Percentiles rank a stretch among this genome's conserved stretches.
These are phyloP conservation scores for Aspergillus sclerotioniger DNA, from an alignment of 495 filamentous ascomycete species.

Conservation along the genomic window DNA sequence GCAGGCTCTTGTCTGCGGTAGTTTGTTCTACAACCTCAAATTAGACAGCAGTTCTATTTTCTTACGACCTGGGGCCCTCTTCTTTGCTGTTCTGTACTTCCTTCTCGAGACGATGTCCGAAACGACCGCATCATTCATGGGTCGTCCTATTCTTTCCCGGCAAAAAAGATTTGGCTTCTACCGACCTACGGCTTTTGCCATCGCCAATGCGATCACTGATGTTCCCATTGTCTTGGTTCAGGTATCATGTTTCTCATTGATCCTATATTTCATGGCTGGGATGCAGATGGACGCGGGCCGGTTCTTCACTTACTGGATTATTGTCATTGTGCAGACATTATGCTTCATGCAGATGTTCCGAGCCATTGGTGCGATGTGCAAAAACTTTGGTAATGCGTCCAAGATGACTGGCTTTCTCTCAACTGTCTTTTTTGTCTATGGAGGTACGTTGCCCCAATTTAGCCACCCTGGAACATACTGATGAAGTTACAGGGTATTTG, in stretches of 20 bases:
- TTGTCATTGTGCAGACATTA: constrained; percentile 66
- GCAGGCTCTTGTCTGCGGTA: constrained; percentile 41
- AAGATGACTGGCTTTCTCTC: constrained; percentile 74
- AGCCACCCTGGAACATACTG: constrained; percentile 51
- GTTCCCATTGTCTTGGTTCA: constrained; percentile 65
- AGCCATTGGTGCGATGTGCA: constrained; percentile 71
- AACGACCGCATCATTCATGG: constrained; percentile 40
- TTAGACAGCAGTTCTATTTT: constrained; percentile 41
- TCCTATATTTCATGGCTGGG: constrained; percentile 76
- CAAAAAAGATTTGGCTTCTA: constrained; percentile 66
- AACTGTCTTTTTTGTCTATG: constrained; percentile 76
- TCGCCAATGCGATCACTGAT: constrained; percentile 77
- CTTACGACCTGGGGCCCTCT: constrained; percentile 38
- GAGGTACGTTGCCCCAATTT: constrained; percentile 45
- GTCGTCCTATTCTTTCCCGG: constrained; percentile 42
- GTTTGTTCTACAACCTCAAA: constrained; percentile 41
- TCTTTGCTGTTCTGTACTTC: constrained; percentile 41
- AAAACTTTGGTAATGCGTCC: constrained; percentile 81
- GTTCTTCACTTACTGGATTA: constrained; percentile 75
- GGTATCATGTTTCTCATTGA: constrained; percentile 68
- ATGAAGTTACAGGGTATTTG: constrained; percentile 75
- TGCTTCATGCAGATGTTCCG: constrained; percentile 77
- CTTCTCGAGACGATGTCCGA: constrained; percentile 39
- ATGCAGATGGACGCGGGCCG: constrained; percentile 66
- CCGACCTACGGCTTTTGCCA: constrained; percentile 74